Evolutionary conservation across 805 yeast species (phyloP).

Genomic region (Cyberlindnera maclurae): DNA sequence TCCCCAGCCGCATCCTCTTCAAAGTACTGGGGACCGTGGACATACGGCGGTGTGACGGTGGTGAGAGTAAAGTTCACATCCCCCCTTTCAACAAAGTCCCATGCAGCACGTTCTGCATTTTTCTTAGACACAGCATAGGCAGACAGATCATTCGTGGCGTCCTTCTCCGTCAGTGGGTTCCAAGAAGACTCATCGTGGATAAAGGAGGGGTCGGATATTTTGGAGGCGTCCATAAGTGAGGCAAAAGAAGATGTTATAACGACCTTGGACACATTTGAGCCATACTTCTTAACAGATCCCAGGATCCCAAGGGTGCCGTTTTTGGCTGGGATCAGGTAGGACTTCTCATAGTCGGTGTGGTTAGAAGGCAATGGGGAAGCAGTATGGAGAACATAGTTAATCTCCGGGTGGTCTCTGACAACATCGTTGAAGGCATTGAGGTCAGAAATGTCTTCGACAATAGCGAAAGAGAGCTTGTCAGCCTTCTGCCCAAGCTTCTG

Average conservation of each 20-base stretch:
- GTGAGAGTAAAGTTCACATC: slow-evolving; percentile 35
- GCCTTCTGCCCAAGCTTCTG: slow-evolving; percentile 24
- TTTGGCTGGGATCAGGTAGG: slow-evolving; percentile 48
- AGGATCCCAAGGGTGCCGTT: slow-evolving; percentile 48
- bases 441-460: slow-evolving; percentile 42
- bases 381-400: slow-evolving; percentile 48
- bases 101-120: slow-evolving; percentile 56
- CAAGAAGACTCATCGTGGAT: slow-evolving; percentile 40
- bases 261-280: slow-evolving; percentile 35
- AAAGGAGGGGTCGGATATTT: slow-evolving; percentile 28
- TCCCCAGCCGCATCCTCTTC: slow-evolving; percentile 32
- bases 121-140: slow-evolving; percentile 56
- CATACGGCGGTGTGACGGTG: slow-evolving; percentile 48
- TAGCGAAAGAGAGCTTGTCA: slow-evolving; percentile 34
- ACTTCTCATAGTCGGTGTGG: slow-evolving; percentile 36
- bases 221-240: slow-evolving; percentile 32
- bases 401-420: slow-evolving; percentile 40
- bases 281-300: slow-evolving; percentile 35
- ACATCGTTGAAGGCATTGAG: slow-evolving; percentile 38
- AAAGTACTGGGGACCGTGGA: slow-evolving; percentile 53
- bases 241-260: slow-evolving; percentile 49
- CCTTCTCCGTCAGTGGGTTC: slow-evolving; percentile 47
- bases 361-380: slow-evolving; percentile 54
- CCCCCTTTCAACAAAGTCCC: slow-evolving; percentile 38
- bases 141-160: slow-evolving; percentile 28